A percentile compares a stretch with the other conserved stretches of the same genome.
Conservation (phyloP, 2,329 filamentous ascomycete species). For the Emergomyces pasteurianus region DNA sequence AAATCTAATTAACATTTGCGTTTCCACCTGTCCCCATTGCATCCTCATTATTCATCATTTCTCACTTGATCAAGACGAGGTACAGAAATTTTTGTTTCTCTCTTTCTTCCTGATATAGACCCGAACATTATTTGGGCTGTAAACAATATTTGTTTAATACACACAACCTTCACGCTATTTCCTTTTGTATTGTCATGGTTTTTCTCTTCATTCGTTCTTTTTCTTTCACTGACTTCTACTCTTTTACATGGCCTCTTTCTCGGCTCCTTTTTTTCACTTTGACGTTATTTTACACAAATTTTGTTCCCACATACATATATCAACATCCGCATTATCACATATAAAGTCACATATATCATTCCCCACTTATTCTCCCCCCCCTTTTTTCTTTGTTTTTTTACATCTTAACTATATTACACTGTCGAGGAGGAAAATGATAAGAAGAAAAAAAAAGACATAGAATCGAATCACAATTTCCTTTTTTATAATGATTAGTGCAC, state of each 20-base stretch:
- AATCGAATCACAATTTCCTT: neutral
- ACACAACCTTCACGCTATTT: neutral
- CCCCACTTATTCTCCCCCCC: neutral
- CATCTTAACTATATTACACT: too few species aligned
- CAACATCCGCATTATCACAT: neutral
- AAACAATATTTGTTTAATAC: neutral
- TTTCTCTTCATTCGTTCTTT: neutral
- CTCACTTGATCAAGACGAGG: neutral
- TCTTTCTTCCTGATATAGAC: neutral
- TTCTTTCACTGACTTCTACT: neutral
- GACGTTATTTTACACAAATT: neutral
- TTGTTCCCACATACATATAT: too few species aligned
- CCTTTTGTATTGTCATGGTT: neutral
- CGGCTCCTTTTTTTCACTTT: neutral
- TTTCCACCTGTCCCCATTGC: neutral
- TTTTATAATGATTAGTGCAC: neutral
- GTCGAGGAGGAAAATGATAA: too few species aligned
- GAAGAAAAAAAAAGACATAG: too few species aligned
- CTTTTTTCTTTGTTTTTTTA: too few species aligned
- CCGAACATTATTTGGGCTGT: neutral
- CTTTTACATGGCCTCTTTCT: neutral
- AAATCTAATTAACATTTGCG: neutral
- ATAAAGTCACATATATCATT: neutral
- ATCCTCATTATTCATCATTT: neutral
- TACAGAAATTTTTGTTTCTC: neutral